Base-by-base conservation (phyloP, 208 protist species). In the Leishmania mexicana region DNA sequence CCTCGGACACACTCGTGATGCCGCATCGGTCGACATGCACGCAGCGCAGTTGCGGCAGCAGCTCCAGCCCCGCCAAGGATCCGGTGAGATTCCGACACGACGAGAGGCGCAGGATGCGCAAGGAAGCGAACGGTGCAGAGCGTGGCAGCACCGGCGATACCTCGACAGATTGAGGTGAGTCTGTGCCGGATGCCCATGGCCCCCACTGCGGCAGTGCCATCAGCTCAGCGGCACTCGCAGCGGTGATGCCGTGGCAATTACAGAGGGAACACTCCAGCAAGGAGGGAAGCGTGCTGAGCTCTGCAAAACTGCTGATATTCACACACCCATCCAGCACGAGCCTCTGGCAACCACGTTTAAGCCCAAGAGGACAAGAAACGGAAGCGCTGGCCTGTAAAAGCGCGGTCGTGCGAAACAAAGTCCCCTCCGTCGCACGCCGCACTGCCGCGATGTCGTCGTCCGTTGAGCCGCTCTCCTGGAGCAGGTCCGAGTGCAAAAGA, bases 241-340 rank as follows among this genome's bases (percentile, higher is more conserved):
- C 70, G 4, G 79, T 82, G 49, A 82, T 76, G 45, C 71, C 71
- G 31, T 35, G 49, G 24, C 79, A 77, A 28, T 82, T 77, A 42
- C 79, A 64, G 38, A 82, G 28, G 42, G 79, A 82, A 19, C 77
- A 47, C 24, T 76, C 79, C 47, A 77, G 13, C 40, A 82, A 60
- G 40, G 45, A 72, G 0, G 79, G 45, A 0, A 82, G 79, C 19
- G 47, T 10, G 45, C 58, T 58, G 17, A 82, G 19, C 11, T 72
- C 71, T 1, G 35, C 54, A 21, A 77, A 60, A 31, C 79, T 73
- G 21, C 47, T 24, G 35, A 82, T 58, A 24, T 82, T 82, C 79
- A n/a, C 79, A 31, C 79, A 82, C 71, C 79, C 79, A 60, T 82
- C 79, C 53, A 82, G 40, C n/a, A 77, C 71, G 5, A 82, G n/a